Evolutionary conservation across 2,329 filamentous ascomycete species (phyloP).

Genomic region (Penicillium aurantiogriseum): DNA sequence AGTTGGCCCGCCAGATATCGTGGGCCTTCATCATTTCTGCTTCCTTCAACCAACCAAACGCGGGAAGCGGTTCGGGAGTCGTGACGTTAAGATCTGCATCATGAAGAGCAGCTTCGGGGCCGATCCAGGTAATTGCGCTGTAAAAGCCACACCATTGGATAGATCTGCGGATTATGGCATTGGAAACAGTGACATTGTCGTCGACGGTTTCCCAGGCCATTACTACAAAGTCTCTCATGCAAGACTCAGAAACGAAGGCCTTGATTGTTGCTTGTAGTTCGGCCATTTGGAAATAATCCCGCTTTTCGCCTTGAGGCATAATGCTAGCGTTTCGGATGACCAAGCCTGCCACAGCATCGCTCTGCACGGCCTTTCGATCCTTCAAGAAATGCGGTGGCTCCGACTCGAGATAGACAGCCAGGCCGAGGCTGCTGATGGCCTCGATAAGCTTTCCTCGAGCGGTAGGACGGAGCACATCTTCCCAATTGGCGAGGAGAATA

Average conservation of each 20-base stretch:
- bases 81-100: conserved; percentile 36
- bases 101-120: conserved; percentile 36
- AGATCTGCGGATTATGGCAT: conserved; percentile 45
- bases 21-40: conserved; percentile 46
- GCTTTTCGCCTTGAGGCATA: conserved; percentile 41
- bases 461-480: conserved; percentile 30
- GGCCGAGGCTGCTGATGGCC: conserved; percentile 35
- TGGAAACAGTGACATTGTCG: conserved; percentile 37
- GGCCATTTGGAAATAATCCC: conserved; percentile 47
- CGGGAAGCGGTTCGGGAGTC: conserved; percentile 42
- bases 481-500: conserved; percentile 46
- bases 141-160: conserved; percentile 50
- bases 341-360: conserved; percentile 38
- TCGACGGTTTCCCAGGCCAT: conserved; percentile 49
- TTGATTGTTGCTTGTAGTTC: conserved; percentile 44
- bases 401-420: conserved; percentile 46
- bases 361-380: conserved; percentile 36
- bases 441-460: conserved; percentile 34
- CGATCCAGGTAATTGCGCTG: conserved; percentile 48
- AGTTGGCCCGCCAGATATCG: conserved; percentile 42
- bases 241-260: conserved; percentile 48
- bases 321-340: conserved; percentile 46
- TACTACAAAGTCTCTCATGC: conserved; percentile 43
- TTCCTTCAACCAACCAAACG: conserved; percentile 50
- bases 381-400: conserved; percentile 42